phyloP scores from a whole-genome alignment of 441 rosid species.

The Gossypium lobatum region DNA sequence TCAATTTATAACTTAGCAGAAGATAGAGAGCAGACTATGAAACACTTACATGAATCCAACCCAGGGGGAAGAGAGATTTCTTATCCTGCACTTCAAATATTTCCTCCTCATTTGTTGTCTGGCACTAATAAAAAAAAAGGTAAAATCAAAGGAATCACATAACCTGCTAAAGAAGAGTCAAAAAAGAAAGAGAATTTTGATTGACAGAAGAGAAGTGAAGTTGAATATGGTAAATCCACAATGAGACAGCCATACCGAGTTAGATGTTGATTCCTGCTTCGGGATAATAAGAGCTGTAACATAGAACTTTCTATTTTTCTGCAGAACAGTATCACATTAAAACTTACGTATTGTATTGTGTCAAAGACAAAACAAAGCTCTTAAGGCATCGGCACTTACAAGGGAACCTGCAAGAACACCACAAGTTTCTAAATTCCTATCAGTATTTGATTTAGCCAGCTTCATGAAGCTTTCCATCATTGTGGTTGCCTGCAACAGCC shows the following conservation, averaged over 20 bases:
- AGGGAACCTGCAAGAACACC: slow-evolving; percentile 95
- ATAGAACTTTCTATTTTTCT: slow-evolving; percentile 86
- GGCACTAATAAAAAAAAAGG: slow-evolving; percentile 51
- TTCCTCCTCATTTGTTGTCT: slow-evolving; percentile 96
- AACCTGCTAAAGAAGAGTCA: neutral
- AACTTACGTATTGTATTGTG: slow-evolving; percentile 14
- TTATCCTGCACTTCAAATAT: slow-evolving; percentile 97
- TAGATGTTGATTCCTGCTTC: slow-evolving; percentile 90
- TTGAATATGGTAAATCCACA: slow-evolving; percentile 22
- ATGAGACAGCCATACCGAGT: slow-evolving; percentile 51
- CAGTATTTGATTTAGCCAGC: slow-evolving; percentile 85
- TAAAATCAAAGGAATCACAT: neutral
- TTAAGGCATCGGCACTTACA: slow-evolving; percentile 42
- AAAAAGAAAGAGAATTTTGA: neutral
- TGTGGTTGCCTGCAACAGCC: slow-evolving; percentile 59
- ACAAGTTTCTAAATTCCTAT: slow-evolving; percentile 85
- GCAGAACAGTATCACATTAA: slow-evolving; percentile 25
- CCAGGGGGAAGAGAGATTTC: slow-evolving; percentile 87
- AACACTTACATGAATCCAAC: slow-evolving; percentile 95
- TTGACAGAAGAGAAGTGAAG: neutral
- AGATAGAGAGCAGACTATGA: neutral
- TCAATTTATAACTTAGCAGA: neutral
- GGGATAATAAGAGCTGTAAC: slow-evolving; percentile 92
- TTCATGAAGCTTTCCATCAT: slow-evolving; percentile 94
- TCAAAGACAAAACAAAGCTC: slow-evolving; percentile 17